Evolutionary conservation across 805 yeast genomes (phyloP), one percentile per base, ranked within the genome.

Genomic region (Candida berthetii): DNA sequence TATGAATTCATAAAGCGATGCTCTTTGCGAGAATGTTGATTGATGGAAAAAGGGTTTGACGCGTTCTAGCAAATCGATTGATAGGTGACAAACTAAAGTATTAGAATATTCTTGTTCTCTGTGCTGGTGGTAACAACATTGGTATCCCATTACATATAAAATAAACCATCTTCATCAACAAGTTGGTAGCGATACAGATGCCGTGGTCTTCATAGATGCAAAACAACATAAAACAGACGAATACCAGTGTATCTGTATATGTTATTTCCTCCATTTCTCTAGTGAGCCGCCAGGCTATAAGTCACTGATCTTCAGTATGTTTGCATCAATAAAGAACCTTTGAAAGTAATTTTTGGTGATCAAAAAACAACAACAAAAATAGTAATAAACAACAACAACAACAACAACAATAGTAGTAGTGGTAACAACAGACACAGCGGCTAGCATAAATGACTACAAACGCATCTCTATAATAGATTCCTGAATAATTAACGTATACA

Each of bases 11-110:
- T 36, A 34, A 8, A 37, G 17, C 8, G 40, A 27, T 3, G 43
- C 43, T 17, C 43, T 33, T 28, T 37, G 37, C 4, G 43, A 41
- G 15, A 27, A 41, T 11, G 40, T 28, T 5, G 34, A 28, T 17
- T 36, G 40, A 7, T 36, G 3, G 18, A 22, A 35, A 20, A 34
- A 37, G 15, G 17, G 20, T 11, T 27, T 19, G 7, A 31, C 14
- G 9, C 39, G n/a, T 15, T 36, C 31, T 25, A 19, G 24, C 8
- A 36, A 16, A 13, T 27, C 22, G 10, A 27, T 16, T 5, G 31
- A 19, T 27, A 28, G n/a, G 18, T 14, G 8, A 13, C 11, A 27
- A 10, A 27, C 29, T 27, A 27, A 13, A 27, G 6, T 22, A 22
- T 22, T 22, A 22, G 24, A 6, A 22, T 22, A 22, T n/a, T n/a